Evolutionary conservation across 164 flowering plant genomes (phyloP).

Genomic region (Magnolia sinica): DNA sequence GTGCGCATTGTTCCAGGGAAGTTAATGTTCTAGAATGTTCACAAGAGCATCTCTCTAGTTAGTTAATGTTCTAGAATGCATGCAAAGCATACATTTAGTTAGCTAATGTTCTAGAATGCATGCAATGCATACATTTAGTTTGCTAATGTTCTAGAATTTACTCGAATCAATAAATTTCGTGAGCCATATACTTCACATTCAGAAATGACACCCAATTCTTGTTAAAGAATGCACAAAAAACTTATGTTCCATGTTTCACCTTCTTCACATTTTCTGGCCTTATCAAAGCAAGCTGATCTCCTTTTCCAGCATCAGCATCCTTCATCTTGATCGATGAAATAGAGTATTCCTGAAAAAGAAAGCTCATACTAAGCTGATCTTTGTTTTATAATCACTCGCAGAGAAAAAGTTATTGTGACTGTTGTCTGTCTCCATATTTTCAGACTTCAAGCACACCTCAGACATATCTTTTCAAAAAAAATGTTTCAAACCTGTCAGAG

Average conservation of each 20-base stretch:
- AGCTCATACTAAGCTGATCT: not conserved
- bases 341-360: constrained; percentile 56
- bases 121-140: not conserved
- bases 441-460: not conserved
- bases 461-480: not conserved
- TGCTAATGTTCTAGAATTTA: not conserved
- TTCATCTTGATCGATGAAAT: constrained; percentile 55
- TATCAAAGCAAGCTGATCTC: constrained; percentile 27
- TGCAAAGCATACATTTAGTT: not conserved
- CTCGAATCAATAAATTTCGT: not conserved
- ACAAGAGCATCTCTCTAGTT: constrained; percentile 1
- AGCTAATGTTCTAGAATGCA: not conserved
- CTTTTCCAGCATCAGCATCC: constrained; percentile 40
- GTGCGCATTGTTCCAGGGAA: constrained; percentile 39
- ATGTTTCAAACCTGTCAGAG: too few species aligned
- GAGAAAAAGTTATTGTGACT: too few species aligned
- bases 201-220: not conserved
- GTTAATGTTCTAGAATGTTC: constrained; percentile 45
- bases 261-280: constrained; percentile 33
- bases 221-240: not conserved
- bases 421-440: not conserved
- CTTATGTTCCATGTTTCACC: constrained; percentile 26
- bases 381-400: not conserved
- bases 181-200: not conserved
- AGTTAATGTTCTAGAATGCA: not conserved